Evolutionary conservation across 2,329 filamentous ascomycete species (phyloP), one percentile per base, ranked within the genome.

Genomic region (Cryphonectria nitschkei): DNA sequence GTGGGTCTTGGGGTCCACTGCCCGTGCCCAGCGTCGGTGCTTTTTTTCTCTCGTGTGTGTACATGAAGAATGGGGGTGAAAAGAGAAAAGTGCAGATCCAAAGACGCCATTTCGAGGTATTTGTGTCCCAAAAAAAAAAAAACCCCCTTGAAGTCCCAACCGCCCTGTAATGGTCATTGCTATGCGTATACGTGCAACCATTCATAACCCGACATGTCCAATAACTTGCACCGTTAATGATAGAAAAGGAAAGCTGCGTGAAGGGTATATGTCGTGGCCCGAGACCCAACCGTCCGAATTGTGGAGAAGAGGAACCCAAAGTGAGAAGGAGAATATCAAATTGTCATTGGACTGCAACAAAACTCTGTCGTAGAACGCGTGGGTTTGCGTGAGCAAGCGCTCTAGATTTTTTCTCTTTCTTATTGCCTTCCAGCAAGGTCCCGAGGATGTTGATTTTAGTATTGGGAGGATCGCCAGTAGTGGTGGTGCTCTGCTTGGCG

Each of bases 401-500:
- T 32, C 16, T 34, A 58, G 39, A 19, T 29, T 26, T 32, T 39
- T 16, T 13, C 4, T 46, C 9, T 50, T 50, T n/a, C 37, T 39
- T 39, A 9, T 39, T 13, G 37, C 37, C 8, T 8, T 2, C 46
- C 52, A 32, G 66, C 19, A 4, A 41, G 41, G 7, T 52, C 43
- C 16, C 22, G 54, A 7, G 32, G 34, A 22, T 0, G 26, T 43
- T 52, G 34, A 11, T 7, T 66, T 41, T 46, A 65, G 43, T 70
- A 54, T 32, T 67, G 70, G 26, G 67, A 76, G 29, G 73, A 76
- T 67, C 74, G 72, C 41, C 70, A 75, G 46, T 74, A 75, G 63
- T 75, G 76, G 69, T 73, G 75, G 68, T 77, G 75, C 61, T 82
- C 82, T 74, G 86, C 84, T 76, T 87, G 84, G 73, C 84, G 86